These are phyloP conservation scores for Didymella arachidicola DNA, from an alignment of 2,329 filamentous ascomycete species.

Conservation along the genomic window DNA sequence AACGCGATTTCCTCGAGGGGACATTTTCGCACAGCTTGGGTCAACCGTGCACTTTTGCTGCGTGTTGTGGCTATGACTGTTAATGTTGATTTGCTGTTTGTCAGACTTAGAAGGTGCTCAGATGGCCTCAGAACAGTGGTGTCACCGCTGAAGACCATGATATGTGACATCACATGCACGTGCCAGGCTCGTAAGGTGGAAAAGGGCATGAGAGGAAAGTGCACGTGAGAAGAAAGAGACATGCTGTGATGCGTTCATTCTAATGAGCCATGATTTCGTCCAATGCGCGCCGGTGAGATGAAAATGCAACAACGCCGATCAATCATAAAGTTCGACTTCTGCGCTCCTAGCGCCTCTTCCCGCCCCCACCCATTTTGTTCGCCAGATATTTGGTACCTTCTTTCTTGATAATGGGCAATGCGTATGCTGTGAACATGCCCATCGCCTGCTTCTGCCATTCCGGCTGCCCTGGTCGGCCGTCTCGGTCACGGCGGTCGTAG, in stretches of 20 bases:
- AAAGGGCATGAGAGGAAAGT: neutral
- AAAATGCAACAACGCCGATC: slow-evolving; percentile 7
- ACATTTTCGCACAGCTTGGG: no score
- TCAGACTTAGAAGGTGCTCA: neutral
- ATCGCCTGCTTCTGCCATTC: slow-evolving; percentile 45
- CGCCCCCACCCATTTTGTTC: slow-evolving; percentile 37
- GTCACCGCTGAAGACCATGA: neutral
- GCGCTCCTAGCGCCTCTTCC: slow-evolving; percentile 17
- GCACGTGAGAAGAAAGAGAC: neutral
- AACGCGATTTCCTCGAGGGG: no score
- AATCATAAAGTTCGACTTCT: slow-evolving; percentile 13
- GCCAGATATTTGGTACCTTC: slow-evolving; percentile 43
- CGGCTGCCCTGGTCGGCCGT: slow-evolving; percentile 27
- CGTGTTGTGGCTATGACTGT: neutral
- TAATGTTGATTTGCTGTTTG: neutral
- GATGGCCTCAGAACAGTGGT: neutral
- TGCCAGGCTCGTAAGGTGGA: neutral
- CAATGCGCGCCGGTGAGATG: slow-evolving; percentile 5
- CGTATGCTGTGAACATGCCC: slow-evolving; percentile 45
- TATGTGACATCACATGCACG: neutral
- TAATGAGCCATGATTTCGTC: neutral
- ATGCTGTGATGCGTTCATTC: slow-evolving; percentile 6
- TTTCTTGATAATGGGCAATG: slow-evolving; percentile 44
- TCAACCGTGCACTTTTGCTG: neutral
- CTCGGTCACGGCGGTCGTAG: slow-evolving; percentile 26